Conservation (phyloP, 257 asterid genomes). For the Nicotiana attenuata region DNA sequence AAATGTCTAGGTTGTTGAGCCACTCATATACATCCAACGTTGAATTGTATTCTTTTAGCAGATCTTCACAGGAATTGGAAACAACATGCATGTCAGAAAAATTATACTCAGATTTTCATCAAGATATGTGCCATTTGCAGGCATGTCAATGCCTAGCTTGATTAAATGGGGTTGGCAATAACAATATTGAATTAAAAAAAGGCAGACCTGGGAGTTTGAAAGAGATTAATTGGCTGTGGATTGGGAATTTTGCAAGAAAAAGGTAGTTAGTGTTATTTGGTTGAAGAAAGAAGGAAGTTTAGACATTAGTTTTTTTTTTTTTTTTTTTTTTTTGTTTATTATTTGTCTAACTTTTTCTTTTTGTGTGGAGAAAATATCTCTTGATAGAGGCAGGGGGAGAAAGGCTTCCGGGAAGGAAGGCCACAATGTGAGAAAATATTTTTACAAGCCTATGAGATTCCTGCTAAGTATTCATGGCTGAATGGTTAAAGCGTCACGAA, state of each 20-base stretch:
- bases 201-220: neutral
- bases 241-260: constrained; percentile 3
- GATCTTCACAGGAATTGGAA: neutral
- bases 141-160: neutral
- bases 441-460: neutral
- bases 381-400: neutral
- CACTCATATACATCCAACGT: neutral
- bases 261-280: neutral
- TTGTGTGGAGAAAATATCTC: constrained; percentile 10
- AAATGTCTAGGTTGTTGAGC: neutral
- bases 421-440: neutral
- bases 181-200: neutral
- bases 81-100: neutral
- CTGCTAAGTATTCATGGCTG: too few species aligned
- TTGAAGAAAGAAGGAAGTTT: neutral
- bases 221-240: neutral
- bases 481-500: too few species aligned
- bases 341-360: neutral
- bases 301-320: neutral
- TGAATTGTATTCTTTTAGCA: neutral
- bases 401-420: constrained; percentile 9
- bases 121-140: neutral
- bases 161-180: neutral
- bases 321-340: neutral
- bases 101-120: neutral